Evolutionary conservation across 116 monocot genomes (phyloP), one percentile per base, ranked within the genome.

Genomic region (Dioscorea cayenensis): DNA sequence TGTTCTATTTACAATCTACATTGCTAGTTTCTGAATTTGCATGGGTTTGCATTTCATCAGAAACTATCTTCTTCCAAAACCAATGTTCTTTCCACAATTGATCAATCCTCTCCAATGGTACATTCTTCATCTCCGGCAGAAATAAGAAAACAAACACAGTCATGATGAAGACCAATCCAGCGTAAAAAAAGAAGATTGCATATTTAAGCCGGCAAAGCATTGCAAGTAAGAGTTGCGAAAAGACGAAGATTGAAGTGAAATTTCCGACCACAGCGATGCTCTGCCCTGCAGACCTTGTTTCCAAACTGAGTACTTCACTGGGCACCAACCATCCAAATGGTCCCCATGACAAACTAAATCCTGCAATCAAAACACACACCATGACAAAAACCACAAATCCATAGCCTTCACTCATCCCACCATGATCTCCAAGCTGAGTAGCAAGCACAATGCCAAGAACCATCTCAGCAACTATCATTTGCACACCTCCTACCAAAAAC

Each of bases 341-440:
- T 0, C 82, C 82, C 82, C 82, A 82, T 5, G 82, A 82, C 73
- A 14, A 69, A 9, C 22, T 55, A 18, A 36, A 82, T 0, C 73
- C 70, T 9, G 38, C 63, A 28, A 70, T 35, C 32, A 29, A 69
- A 1, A 69, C 19, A 63, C 69, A 73, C 0, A 82, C 13, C 63
- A 82, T 1, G 5, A 28, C 55, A 66, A 82, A 29, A 12, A 69
- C 65, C 36, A 64, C 2, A 72, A 58, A 69, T 2, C 68, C 73
- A 28, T 61, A 23, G 17, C 20, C 75, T 28, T 38, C 21, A 22
- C 49, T 59, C 66, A 80, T 71, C 2, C 10, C 17, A 1, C 75
- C 80, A 18, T 71, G 70, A 23, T 75, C 80, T 1, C n/a, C 25
- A 13, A 79, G 63, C 21, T 79, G 36, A 28, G 21, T 23, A 6